These are phyloP conservation scores for Pseudoneurospora amorphoporcata DNA, from an alignment of 495 filamentous ascomycete species.

Conservation along the genomic window DNA sequence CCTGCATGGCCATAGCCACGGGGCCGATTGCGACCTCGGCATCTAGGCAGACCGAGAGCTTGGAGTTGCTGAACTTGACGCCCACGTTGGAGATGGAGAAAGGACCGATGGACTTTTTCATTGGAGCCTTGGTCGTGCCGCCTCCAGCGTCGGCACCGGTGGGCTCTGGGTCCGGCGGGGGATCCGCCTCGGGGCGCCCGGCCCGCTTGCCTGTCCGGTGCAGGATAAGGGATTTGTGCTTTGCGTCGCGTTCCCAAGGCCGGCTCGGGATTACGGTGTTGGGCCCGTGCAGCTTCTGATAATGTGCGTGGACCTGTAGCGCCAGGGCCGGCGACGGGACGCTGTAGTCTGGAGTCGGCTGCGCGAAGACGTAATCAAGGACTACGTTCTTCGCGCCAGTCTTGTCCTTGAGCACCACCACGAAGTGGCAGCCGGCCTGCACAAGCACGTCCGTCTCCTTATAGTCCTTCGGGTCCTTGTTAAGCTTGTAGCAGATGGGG, in stretches of 20 bases:
- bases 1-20: slow-evolving; percentile 25
- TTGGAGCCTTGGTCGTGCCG: background rate
- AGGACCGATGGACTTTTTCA: slow-evolving; percentile 3
- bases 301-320: no score
- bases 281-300: no score
- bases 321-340: no score
- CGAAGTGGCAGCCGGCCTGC: background rate
- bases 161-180: background rate
- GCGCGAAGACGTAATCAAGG: slow-evolving; percentile 23
- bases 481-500: background rate
- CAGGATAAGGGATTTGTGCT: background rate
- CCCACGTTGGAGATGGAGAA: slow-evolving; percentile 23
- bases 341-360: background rate
- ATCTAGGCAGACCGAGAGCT: slow-evolving; percentile 23
- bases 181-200: no score
- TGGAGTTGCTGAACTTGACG: slow-evolving; percentile 18
- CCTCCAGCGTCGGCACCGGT: background rate
- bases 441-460: background rate
- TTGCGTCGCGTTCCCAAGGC: background rate
- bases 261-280: no score
- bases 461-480: background rate
- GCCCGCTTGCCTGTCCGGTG: no score
- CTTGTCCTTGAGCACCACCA: background rate
- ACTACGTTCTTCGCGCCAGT: background rate
- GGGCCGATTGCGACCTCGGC: slow-evolving; percentile 30